Evolutionary conservation across 169 alveolate species (phyloP).

Genomic region (Cryptosporidium bovis): DNA sequence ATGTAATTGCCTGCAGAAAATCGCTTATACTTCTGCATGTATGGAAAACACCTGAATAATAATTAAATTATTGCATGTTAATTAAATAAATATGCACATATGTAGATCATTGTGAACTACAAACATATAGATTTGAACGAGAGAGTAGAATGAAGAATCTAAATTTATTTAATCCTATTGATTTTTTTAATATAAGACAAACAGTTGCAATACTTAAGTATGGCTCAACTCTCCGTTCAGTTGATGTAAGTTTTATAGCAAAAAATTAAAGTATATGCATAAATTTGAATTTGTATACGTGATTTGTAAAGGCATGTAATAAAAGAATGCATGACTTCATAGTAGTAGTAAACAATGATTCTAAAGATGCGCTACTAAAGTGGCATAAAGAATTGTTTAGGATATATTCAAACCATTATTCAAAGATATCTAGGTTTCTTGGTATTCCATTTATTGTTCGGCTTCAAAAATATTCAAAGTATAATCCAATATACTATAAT

Average conservation of each 20-base stretch:
- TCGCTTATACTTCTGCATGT: too few relatives aligned
- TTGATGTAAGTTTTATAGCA: slow-evolving; percentile 15
- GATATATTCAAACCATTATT: slow-evolving; percentile 36
- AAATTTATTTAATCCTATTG: slow-evolving; percentile 18
- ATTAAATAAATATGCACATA: too few relatives aligned
- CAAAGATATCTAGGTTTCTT: slow-evolving; percentile 1
- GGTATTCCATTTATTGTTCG: slow-evolving; percentile 2
- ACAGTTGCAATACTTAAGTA: slow-evolving; percentile 59
- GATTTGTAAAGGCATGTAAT: slow-evolving; percentile 31
- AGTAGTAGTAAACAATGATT: slow-evolving; percentile 33
- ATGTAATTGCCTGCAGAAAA: too few relatives aligned
- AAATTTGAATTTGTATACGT: not conserved
- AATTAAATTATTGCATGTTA: too few relatives aligned
- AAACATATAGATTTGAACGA: too few relatives aligned
- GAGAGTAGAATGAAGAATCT: too few relatives aligned
- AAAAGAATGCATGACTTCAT: slow-evolving; percentile 58
- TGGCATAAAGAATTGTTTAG: slow-evolving; percentile 29
- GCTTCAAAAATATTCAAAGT: slow-evolving; percentile 38
- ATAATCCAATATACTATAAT: slow-evolving; percentile 35
- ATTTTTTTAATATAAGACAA: slow-evolving; percentile 7
- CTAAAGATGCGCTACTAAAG: not conserved
- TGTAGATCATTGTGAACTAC: too few relatives aligned
- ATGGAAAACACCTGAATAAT: too few relatives aligned
- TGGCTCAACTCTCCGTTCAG: slow-evolving; percentile 64
- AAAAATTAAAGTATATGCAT: not conserved